Conservation (phyloP, 495 filamentous ascomycete genomes). For the Penicillium tannophilum region DNA sequence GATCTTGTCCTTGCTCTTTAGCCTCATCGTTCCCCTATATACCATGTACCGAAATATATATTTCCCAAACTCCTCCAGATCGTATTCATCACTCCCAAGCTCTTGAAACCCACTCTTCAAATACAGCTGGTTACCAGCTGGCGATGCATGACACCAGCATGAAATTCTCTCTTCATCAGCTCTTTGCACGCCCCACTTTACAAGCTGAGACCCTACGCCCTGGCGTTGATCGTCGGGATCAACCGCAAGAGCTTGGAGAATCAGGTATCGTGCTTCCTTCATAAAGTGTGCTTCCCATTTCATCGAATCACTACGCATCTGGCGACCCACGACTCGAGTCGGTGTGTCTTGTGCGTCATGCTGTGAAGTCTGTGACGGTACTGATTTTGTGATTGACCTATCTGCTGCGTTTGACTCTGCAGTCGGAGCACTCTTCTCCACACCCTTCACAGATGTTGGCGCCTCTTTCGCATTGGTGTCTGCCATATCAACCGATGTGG, state of each 20-base stretch:
- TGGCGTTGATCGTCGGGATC: neutral
- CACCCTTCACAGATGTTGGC: neutral
- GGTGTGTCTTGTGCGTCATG: neutral
- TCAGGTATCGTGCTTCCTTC: neutral
- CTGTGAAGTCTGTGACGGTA: neutral
- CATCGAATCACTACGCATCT: neutral
- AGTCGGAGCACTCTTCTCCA: neutral
- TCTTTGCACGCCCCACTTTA: neutral
- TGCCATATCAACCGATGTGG: neutral
- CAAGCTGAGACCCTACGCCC: neutral
- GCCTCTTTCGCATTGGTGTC: neutral
- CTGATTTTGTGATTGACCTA: neutral
- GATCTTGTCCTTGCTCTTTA: no score
- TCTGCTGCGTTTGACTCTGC: neutral
- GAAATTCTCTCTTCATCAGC: neutral
- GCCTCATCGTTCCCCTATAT: no score
- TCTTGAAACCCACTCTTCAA: neutral
- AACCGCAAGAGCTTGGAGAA: neutral
- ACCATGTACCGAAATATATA: neutral
- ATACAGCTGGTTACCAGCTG: neutral
- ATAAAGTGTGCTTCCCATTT: neutral
- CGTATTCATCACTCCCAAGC: neutral
- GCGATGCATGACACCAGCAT: slow-evolving; percentile 4
- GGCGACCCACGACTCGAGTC: neutral
- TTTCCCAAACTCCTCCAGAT: neutral